A percentile compares a stretch with the other conserved stretches of the same genome.
Evolutionary conservation across 306 rosid genomes (phyloP).

Genomic region (Styphnolobium japonicum): DNA sequence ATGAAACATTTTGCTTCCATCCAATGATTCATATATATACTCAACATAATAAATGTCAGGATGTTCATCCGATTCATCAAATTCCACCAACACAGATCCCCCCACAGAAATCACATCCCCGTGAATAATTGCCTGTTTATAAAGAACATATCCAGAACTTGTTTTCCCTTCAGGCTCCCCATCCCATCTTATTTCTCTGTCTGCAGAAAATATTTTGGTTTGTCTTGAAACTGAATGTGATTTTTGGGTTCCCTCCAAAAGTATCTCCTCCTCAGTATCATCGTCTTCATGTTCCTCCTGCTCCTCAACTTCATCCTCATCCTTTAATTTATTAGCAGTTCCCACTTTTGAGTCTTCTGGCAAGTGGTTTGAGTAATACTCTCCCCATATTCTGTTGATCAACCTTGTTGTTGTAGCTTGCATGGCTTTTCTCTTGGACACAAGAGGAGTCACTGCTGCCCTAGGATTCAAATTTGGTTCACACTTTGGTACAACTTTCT

Average conservation of each 20-base stretch:
- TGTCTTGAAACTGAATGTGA: slow-evolving; percentile 39
- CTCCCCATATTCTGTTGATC: slow-evolving; percentile 92
- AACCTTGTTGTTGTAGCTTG: slow-evolving; percentile 85
- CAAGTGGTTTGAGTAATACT: slow-evolving; percentile 74
- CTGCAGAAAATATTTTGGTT: slow-evolving; percentile 31
- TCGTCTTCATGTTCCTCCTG: slow-evolving; percentile 72
- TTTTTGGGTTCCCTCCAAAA: slow-evolving; percentile 41
- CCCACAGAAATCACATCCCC: slow-evolving; percentile 74
- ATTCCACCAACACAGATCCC: slow-evolving; percentile 64
- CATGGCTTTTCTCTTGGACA: slow-evolving; percentile 78
- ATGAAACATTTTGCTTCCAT: slow-evolving; percentile 75
- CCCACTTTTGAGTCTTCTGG: slow-evolving; percentile 61
- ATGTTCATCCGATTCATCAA: slow-evolving; percentile 50
- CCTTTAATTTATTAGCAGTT: slow-evolving; percentile 43
- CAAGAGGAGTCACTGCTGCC: slow-evolving; percentile 68
- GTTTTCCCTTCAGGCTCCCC: slow-evolving; percentile 58
- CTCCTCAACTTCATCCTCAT: slow-evolving; percentile 78
- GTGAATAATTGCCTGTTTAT: slow-evolving; percentile 49
- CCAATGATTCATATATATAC: slow-evolving; percentile 71
- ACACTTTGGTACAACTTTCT: slow-evolving; percentile 47
- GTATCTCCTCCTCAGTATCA: slow-evolving; percentile 52
- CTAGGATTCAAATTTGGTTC: slow-evolving; percentile 81
- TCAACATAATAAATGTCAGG: slow-evolving; percentile 70
- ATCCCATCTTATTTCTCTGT: slow-evolving; percentile 63
- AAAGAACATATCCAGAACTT: slow-evolving; percentile 52